These are phyloP conservation scores for Aspergillus carlsbadensis DNA, from an alignment of 495 filamentous ascomycete genomes.

Conservation along the genomic window DNA sequence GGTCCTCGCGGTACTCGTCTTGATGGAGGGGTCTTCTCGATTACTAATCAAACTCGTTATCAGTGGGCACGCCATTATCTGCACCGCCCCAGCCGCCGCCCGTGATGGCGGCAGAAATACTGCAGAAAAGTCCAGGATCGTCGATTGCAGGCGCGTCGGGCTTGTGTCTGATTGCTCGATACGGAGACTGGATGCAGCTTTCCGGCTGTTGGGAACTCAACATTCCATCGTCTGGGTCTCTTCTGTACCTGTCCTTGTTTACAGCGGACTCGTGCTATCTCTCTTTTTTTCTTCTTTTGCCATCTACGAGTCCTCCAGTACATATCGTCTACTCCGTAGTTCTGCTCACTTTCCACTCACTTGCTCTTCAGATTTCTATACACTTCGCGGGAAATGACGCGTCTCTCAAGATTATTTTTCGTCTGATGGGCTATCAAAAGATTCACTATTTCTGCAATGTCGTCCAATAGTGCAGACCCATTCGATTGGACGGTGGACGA, in stretches of 20 bases:
- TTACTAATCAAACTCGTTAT: constrained; percentile 13
- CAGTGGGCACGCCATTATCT: background rate
- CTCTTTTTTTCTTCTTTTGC: too few relatives aligned
- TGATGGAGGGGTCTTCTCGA: constrained; percentile 2
- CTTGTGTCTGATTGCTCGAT: too few relatives aligned
- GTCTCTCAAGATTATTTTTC: too few relatives aligned
- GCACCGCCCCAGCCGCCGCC: constrained; percentile 10
- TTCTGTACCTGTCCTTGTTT: too few relatives aligned
- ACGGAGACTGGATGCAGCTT: too few relatives aligned
- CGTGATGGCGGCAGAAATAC: constrained; percentile 6
- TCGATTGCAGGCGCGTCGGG: background rate
- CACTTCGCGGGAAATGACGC: too few relatives aligned
- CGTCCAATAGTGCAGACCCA: constrained; percentile 49
- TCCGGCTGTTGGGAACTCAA: too few relatives aligned
- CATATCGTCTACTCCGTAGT: too few relatives aligned
- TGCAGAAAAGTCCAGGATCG: background rate
- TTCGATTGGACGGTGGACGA: constrained; percentile 66
- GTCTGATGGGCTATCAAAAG: background rate
- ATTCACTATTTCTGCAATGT: constrained; percentile 9
- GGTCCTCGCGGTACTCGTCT: background rate
- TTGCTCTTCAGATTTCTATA: background rate
- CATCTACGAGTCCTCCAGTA: too few relatives aligned
- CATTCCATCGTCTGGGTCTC: too few relatives aligned
- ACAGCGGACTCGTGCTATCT: too few relatives aligned
- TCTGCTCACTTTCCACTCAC: background rate